These are phyloP conservation scores for Zea mays DNA, from an alignment of 176 grass and related monocot species.

Conservation along the genomic window Zm-B73-REFERENCE-NAM-5.0 NC_050097.1:89442001-89442500, in stretches of 20 bases:
- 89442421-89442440: background rate
- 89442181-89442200: background rate
- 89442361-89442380: background rate
- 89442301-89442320: background rate
- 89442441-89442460: background rate
- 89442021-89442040: background rate
- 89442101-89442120: background rate
- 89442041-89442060: background rate
- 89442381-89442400: background rate
- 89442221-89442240: background rate
- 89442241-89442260: background rate
- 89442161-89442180: background rate
- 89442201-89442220: background rate
- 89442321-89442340: conserved; percentile 2
- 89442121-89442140: background rate
- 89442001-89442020: background rate
- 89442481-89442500: background rate
- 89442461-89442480: background rate
- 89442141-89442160: background rate
- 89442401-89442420: background rate
- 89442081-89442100: background rate
- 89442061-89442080: background rate
- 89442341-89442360: background rate
- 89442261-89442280: background rate
- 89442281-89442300: background rate